Evolutionary conservation across 2,329 filamentous ascomycete species (phyloP).

Genomic region (Cadophora luteo-olivacea): DNA sequence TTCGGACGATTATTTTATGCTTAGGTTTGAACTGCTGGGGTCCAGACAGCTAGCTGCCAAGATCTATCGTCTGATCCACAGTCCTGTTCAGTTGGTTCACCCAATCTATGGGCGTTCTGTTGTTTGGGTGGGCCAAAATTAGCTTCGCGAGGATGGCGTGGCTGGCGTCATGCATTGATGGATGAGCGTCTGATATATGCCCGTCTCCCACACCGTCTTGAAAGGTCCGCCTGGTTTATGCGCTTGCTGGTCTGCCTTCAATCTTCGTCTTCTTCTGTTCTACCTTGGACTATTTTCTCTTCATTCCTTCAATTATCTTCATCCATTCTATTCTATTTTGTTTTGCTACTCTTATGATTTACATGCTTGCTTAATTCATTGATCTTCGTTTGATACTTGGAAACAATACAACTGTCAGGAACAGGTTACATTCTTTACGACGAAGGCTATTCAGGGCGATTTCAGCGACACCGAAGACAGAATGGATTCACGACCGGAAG

Average conservation of each 20-base stretch:
- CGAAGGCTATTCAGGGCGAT: not conserved
- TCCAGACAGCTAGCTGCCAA: constrained; percentile 1
- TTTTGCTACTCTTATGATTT: constrained; percentile 19
- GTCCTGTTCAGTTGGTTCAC: not conserved
- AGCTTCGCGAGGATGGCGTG: not conserved
- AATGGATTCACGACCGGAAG: constrained; percentile 20
- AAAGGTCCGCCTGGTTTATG: constrained; percentile 2
- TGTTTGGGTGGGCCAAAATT: constrained; percentile 5
- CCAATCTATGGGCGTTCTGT: not conserved
- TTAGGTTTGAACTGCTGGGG: not conserved
- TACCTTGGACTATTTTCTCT: not conserved
- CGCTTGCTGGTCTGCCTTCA: constrained; percentile 13
- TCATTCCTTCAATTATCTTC: constrained; percentile 12
- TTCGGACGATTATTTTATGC: constrained; percentile 17
- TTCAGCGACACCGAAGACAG: not conserved
- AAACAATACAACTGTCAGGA: constrained; percentile 12
- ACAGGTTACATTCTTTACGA: constrained; percentile 12
- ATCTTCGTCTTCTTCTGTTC: constrained; percentile 5
- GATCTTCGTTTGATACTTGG: constrained; percentile 13
- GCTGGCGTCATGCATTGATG: constrained; percentile 1
- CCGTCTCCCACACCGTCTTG: not conserved
- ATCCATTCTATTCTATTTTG: constrained; percentile 7
- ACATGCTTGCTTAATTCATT: constrained; percentile 4
- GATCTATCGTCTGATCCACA: constrained; percentile 6
- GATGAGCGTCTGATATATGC: constrained; percentile 15